Evolutionary conservation across 495 filamentous ascomycete species (phyloP), one percentile per base, ranked within the genome.

Genomic region (Hyaloscypha finlandica): DNA sequence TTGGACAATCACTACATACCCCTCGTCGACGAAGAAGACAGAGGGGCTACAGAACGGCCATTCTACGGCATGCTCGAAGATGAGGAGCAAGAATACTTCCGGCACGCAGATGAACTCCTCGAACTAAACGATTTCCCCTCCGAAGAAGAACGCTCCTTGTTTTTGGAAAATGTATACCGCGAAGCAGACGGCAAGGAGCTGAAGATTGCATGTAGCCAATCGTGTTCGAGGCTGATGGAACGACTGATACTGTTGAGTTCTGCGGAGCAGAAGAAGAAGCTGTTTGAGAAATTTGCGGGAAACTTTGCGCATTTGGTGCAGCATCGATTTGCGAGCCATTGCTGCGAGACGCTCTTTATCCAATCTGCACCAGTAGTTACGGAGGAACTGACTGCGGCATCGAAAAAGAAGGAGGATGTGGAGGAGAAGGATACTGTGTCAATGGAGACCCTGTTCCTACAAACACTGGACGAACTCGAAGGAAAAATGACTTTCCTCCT

Each of bases 251-350:
- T 92, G 48, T 80, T 96, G 71, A 94, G 93, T 39, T 89, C 88
- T 59, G 83, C 88, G 54, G 79, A 78, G 35, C 96, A 99, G 77
- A 87, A 97, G 69, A 96, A 96, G 79, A 83, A 81, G 55, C 76
- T 98, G 31, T 97, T 97, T 75, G 83, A 83, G 64, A 90, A 89
- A 56, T 97, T 98, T 74, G 85, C 83, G 52, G 89, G 91, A n/a
- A 90, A 98, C 73, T 97, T 97, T 78, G 76, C 96, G 60, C 86
- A 92, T 71, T 83, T 97, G 33, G 86, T 97, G 29, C 93, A 95
- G 72, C 95, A 99, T 76, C 90, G 94, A 32, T 99, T 99, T 74
- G 95, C 95, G 4, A 92, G 92, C 61, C 95, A 99, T 78, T 98
- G 94, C 74, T 97, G 94, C 77, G 95, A 99, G 79, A 93, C 91